phyloP scores from a whole-genome alignment of 805 yeast species.

The Candida patagonica region DNA sequence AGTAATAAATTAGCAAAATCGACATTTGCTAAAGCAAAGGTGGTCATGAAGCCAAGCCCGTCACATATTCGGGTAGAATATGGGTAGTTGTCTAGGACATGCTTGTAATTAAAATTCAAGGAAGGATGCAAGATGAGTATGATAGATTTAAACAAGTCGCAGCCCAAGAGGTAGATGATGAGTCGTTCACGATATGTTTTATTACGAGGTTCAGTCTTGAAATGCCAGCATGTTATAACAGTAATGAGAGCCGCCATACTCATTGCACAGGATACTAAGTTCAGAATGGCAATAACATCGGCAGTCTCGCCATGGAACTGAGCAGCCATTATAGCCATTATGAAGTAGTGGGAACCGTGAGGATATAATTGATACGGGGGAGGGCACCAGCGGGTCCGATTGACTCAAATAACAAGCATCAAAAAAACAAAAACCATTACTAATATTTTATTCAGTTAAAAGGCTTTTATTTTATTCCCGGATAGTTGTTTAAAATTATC shows the following conservation, averaged over 20 bases:
- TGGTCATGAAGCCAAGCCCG: slow-evolving; percentile 70
- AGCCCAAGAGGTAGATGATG: slow-evolving; percentile 51
- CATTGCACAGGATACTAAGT: slow-evolving; percentile 5
- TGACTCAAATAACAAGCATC: too few species aligned
- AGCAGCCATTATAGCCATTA: too few species aligned
- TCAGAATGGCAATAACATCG: neutral
- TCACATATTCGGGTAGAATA: slow-evolving; percentile 41
- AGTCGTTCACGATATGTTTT: slow-evolving; percentile 35
- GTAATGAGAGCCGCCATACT: slow-evolving; percentile 10
- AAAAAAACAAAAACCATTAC: too few species aligned
- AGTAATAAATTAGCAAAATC: slow-evolving; percentile 73
- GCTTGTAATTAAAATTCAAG: slow-evolving; percentile 29
- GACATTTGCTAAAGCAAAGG: slow-evolving; percentile 70
- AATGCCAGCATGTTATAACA: slow-evolving; percentile 12
- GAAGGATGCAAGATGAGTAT: slow-evolving; percentile 58
- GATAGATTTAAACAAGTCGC: slow-evolving; percentile 65
- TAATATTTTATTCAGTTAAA: too few species aligned
- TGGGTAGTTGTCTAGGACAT: slow-evolving; percentile 12
- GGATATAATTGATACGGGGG: too few species aligned
- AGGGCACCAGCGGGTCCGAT: too few species aligned
- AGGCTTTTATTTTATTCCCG: too few species aligned
- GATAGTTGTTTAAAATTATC: too few species aligned
- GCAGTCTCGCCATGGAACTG: too few species aligned
- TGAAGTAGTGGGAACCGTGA: too few species aligned
- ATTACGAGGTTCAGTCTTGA: neutral